Base-by-base conservation (phyloP, 2,329 filamentous ascomycete species). In the Cyphellophora attinorum region DNA sequence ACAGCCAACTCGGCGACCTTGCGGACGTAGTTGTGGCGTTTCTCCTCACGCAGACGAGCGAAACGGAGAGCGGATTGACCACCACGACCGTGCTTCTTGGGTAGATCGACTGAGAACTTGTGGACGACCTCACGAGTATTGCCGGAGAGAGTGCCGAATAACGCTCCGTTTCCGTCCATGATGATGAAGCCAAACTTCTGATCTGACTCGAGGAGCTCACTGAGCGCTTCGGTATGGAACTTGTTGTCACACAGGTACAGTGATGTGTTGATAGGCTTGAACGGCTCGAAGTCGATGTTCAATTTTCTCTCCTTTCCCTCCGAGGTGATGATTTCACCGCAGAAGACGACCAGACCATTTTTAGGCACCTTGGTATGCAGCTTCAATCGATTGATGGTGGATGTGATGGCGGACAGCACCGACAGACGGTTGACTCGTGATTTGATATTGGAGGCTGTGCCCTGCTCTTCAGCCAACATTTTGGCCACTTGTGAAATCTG, bases 391-490 rank as follows among this genome's bases (percentile, higher is more conserved):
- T 98, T 91, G 68, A 98, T 93, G 52, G 91, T 98, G 43, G 91
- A 98, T 34, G 91, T 98, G 55, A 98, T 98, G 61, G 91, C 91
- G 23, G 89, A 96, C 51, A 98, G 72, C 51, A 98, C 91, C 34
- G 91, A 98, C 58, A 96, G 84, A 64, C 91, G 80, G 67, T 98
- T 98, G 69, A 98, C 91, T 58, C 91, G 88, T 40, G 91, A 98
- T 67, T 98, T 98, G 72, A 98, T 98, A 68, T 98, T 98, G 54
- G 88, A 95, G 42, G 91, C 93, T 40, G 91, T 98, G 59, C 91
- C 91, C 59, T 91, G 94, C 84, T 94, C 88, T 95, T 98, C 91
- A 70, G 93, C 93, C 80, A 98, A 82, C 91, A 98, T 98, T 76
- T 96, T 96, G 41, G 91, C 85, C 36, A 85, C 82, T 56, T 88